Evolutionary conservation across 2,329 filamentous ascomycete genomes (phyloP).

Genomic region (Atkinsonella hypoxylon): DNA sequence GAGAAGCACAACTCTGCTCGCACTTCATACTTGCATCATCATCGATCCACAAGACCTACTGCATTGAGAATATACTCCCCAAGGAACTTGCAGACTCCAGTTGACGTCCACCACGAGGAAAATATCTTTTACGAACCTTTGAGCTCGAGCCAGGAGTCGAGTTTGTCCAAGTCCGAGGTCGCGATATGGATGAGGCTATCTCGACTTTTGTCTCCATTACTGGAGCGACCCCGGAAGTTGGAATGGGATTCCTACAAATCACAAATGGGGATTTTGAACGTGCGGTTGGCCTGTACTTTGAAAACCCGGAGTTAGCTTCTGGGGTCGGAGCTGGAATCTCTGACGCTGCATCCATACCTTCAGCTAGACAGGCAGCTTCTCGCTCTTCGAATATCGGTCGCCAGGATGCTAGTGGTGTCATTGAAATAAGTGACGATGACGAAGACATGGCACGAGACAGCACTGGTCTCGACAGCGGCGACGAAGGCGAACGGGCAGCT

Average conservation of each 20-base stretch:
- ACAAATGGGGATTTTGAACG: slow-evolving; percentile 75
- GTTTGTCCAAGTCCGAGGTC: not conserved
- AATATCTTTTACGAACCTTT: not conserved
- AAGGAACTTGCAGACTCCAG: no score
- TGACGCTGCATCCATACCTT: slow-evolving; percentile 7
- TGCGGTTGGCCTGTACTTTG: slow-evolving; percentile 82
- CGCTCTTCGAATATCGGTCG: slow-evolving; percentile 16
- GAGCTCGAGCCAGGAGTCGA: not conserved
- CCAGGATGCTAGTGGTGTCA: slow-evolving; percentile 29
- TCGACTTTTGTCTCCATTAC: slow-evolving; percentile 75
- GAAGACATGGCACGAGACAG: slow-evolving; percentile 34
- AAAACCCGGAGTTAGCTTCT: slow-evolving; percentile 61
- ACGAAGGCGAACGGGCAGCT: slow-evolving; percentile 28
- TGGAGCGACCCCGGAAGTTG: slow-evolving; percentile 58
- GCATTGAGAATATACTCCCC: not conserved
- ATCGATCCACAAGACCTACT: not conserved
- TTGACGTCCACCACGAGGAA: not conserved
- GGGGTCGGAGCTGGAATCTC: slow-evolving; percentile 22
- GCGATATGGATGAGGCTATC: slow-evolving; percentile 58
- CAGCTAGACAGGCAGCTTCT: slow-evolving; percentile 17
- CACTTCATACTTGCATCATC: not conserved
- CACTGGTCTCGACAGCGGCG: slow-evolving; percentile 20
- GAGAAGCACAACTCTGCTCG: not conserved
- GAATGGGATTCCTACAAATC: slow-evolving; percentile 71
- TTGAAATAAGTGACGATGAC: slow-evolving; percentile 69